Evolutionary conservation across 305 asterid species (phyloP).

Genomic region (Plantago lanceolata): DNA sequence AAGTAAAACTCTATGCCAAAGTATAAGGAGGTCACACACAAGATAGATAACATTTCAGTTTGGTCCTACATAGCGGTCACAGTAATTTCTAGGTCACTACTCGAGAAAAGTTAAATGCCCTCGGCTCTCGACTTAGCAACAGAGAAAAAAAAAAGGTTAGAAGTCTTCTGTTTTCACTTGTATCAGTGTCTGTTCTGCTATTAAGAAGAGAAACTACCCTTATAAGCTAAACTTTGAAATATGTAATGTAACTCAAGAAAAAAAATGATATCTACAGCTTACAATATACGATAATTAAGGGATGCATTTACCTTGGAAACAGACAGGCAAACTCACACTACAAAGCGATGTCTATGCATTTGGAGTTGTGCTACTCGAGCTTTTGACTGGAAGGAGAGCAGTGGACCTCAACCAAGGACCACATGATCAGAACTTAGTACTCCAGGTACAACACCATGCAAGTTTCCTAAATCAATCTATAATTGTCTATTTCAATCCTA

Average conservation of each 20-base stretch:
- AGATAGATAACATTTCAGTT: not conserved
- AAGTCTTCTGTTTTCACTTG: too few species aligned
- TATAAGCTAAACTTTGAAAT: too few species aligned
- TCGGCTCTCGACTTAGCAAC: too few species aligned
- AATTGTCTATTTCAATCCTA: not conserved
- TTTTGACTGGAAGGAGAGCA: slow-evolving; percentile 90
- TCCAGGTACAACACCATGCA: slow-evolving; percentile 52
- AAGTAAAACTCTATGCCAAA: not conserved
- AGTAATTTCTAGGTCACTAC: not conserved
- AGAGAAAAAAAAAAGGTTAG: too few species aligned
- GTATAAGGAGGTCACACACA: not conserved
- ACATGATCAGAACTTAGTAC: slow-evolving; percentile 78
- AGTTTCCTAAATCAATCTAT: not conserved
- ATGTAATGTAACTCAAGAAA: too few species aligned
- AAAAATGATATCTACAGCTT: slow-evolving; percentile 2
- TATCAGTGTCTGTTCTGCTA: too few species aligned
- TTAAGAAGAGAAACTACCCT: too few species aligned
- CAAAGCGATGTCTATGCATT: slow-evolving; percentile 96
- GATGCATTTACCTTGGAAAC: slow-evolving; percentile 45
- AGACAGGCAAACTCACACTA: slow-evolving; percentile 96
- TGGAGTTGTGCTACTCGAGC: slow-evolving; percentile 93
- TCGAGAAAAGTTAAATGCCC: too few species aligned
- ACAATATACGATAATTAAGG: slow-evolving; percentile 38
- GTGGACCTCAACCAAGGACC: slow-evolving; percentile 94
- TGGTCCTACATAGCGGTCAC: not conserved